Conservation (phyloP, 2,329 filamentous ascomycete genomes). For the Beauveria australis region DNA sequence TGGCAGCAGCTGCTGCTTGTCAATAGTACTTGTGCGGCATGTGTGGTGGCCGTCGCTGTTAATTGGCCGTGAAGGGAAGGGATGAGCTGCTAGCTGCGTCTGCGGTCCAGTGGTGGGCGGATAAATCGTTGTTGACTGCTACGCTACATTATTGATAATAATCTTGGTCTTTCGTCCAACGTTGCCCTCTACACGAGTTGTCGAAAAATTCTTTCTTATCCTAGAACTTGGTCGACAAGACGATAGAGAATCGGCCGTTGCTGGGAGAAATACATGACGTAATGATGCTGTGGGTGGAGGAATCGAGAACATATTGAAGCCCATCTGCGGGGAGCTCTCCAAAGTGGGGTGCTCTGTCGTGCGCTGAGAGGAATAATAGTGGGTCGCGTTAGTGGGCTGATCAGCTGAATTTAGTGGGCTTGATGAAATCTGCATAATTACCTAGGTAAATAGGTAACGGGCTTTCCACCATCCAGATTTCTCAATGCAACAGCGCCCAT, state of each 20-base stretch:
- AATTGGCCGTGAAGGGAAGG: neutral
- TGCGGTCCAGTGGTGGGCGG: neutral
- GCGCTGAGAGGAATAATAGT: too few relatives aligned
- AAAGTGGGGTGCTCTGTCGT: neutral
- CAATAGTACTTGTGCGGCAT: neutral
- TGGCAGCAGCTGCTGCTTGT: neutral
- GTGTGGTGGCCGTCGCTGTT: neutral
- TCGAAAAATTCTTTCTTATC: too few relatives aligned
- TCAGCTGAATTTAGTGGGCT: neutral
- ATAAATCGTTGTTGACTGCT: neutral
- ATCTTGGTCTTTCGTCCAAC: too few relatives aligned
- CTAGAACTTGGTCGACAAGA: neutral
- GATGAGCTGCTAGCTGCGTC: neutral
- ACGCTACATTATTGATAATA: too few relatives aligned
- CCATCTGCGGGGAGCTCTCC: neutral
- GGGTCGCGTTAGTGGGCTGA: neutral
- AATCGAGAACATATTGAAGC: neutral
- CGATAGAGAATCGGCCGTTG: neutral
- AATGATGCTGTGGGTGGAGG: neutral
- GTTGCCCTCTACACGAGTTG: too few relatives aligned
- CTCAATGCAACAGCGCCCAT: too few relatives aligned
- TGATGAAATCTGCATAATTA: too few relatives aligned
- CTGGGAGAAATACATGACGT: conserved; percentile 2
- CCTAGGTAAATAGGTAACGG: too few relatives aligned
- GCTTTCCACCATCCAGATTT: too few relatives aligned